A percentile compares a stretch with the other conserved stretches of the same genome.
Conservation (phyloP, 2,329 filamentous ascomycete genomes). For the Chrysoporthe puriensis region DNA sequence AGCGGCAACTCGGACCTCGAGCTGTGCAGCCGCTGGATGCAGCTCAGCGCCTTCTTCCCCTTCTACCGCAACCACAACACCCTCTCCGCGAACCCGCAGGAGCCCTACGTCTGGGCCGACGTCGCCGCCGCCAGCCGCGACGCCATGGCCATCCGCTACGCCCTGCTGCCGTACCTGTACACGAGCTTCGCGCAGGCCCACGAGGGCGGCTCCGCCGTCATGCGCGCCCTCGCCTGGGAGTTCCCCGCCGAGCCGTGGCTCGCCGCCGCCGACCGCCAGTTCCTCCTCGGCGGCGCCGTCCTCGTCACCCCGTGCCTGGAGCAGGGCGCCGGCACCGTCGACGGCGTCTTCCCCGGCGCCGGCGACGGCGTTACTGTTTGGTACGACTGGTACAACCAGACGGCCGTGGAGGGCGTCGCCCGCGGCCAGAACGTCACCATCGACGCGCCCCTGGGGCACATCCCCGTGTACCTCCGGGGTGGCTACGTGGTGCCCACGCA, state of each 20-base stretch:
- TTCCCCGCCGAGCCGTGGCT: constrained; percentile 73
- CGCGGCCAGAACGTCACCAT: constrained; percentile 46
- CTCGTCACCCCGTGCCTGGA: constrained; percentile 70
- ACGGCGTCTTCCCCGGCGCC: constrained; percentile 71
- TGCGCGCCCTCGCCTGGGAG: constrained; percentile 75
- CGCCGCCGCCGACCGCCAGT: constrained; percentile 69
- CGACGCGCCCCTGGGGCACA: constrained; percentile 62
- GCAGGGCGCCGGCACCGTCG: constrained; percentile 62
- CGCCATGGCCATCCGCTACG: constrained; percentile 73
- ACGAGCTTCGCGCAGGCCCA: constrained; percentile 72
- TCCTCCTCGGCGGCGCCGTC: constrained; percentile 68
- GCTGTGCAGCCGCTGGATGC: constrained; percentile 69
- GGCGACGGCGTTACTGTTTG: constrained; percentile 60
- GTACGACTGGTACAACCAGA: constrained; percentile 82
- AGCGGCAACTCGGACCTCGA: constrained; percentile 68
- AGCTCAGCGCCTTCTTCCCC: constrained; percentile 68
- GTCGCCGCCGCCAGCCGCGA: constrained; percentile 66
- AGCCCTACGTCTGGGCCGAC: constrained; percentile 71
- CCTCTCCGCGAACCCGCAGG: constrained; percentile 64
- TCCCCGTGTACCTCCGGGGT: constrained; percentile 72
- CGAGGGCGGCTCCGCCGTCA: constrained; percentile 67
- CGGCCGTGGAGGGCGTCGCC: constrained; percentile 46
- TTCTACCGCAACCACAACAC: constrained; percentile 80
- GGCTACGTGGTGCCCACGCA: constrained; percentile 70
- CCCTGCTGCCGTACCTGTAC: constrained; percentile 75